phyloP scores from a whole-genome alignment of 179 eudicot species.

The Sideroxylon spinosum region DNA sequence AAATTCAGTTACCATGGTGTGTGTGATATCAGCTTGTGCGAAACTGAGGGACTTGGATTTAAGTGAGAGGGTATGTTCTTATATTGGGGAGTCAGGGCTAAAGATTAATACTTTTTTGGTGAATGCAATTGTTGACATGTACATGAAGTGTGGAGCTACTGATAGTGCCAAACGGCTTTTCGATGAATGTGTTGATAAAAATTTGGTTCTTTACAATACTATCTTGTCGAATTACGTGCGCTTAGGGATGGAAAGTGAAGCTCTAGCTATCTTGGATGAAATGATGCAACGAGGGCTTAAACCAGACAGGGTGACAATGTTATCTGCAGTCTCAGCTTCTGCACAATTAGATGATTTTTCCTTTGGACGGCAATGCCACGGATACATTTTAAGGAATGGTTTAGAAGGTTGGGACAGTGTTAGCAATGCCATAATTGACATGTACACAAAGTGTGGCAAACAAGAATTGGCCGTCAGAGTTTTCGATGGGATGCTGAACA shows the following conservation, averaged over 20 bases:
- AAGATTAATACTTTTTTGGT: conserved; percentile 24
- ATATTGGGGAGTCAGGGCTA: conserved; percentile 20
- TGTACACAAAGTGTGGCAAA: conserved; percentile 36
- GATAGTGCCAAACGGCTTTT: conserved; percentile 28
- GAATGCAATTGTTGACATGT: conserved; percentile 40
- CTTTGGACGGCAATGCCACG: conserved; percentile 33
- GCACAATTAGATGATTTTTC: conserved; percentile 24
- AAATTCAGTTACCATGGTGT: conserved; percentile 33
- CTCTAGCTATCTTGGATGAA: conserved; percentile 22
- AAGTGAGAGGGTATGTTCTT: conserved; percentile 27
- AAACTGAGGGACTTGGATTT: conserved; percentile 34
- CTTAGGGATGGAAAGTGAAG: conserved; percentile 29
- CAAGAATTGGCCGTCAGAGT: conserved; percentile 29
- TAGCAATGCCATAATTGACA: conserved; percentile 33
- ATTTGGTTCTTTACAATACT: conserved; percentile 33
- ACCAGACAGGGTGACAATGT: conserved; percentile 38
- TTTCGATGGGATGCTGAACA: conserved; percentile 28
- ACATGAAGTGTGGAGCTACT: conserved; percentile 33
- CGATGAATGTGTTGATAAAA: conserved; percentile 22
- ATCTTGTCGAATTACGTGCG: conserved; percentile 32
- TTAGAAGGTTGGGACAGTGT: conserved; percentile 30
- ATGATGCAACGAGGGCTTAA: conserved; percentile 24
- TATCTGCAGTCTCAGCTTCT: conserved; percentile 24
- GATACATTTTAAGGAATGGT: conserved; percentile 27
- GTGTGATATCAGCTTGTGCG: conserved; percentile 40